A percentile compares a stretch with the other conserved stretches of the same genome.
Evolutionary conservation across 2,329 filamentous ascomycete species (phyloP).

Genomic region (Aspergillus flavus): DNA sequence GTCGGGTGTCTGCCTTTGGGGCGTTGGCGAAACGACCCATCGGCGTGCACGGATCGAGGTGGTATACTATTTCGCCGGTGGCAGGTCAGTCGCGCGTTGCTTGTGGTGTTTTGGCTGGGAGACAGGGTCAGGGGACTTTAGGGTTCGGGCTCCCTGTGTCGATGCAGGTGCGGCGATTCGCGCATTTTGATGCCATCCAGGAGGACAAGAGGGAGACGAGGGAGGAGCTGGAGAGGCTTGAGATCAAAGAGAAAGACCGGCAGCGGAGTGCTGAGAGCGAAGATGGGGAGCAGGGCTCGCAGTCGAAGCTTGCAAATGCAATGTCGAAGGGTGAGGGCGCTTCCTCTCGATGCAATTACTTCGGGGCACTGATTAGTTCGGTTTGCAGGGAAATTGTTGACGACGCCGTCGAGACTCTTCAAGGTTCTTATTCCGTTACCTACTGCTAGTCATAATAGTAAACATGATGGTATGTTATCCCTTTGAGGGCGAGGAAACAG

Average conservation of each 20-base stretch:
- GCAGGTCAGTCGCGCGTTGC: background rate
- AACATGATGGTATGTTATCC: slow-evolving; percentile 54
- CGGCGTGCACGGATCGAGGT: background rate
- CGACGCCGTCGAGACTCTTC: slow-evolving; percentile 76
- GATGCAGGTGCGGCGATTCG: background rate
- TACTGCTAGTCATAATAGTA: slow-evolving; percentile 58
- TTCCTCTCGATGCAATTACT: background rate
- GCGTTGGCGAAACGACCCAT: background rate
- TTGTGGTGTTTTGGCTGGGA: background rate
- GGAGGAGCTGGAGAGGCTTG: slow-evolving; percentile 39
- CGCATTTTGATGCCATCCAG: background rate
- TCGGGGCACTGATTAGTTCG: slow-evolving; percentile 8
- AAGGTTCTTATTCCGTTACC: slow-evolving; percentile 79
- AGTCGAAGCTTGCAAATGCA: slow-evolving; percentile 52
- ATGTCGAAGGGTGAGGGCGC: slow-evolving; percentile 65
- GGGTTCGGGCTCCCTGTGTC: background rate
- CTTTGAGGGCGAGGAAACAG: background rate
- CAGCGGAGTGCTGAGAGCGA: slow-evolving; percentile 23
- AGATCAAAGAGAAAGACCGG: slow-evolving; percentile 23
- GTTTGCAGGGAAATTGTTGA: slow-evolving; percentile 69
- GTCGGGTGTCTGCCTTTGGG: background rate
- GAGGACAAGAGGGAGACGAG: slow-evolving; percentile 37
- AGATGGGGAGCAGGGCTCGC: slow-evolving; percentile 35
- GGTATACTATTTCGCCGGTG: background rate
- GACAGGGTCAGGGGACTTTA: too few relatives aligned